phyloP scores from a whole-genome alignment of 2,329 filamentous ascomycete genomes.

The Cercospora brassicicola region DNA sequence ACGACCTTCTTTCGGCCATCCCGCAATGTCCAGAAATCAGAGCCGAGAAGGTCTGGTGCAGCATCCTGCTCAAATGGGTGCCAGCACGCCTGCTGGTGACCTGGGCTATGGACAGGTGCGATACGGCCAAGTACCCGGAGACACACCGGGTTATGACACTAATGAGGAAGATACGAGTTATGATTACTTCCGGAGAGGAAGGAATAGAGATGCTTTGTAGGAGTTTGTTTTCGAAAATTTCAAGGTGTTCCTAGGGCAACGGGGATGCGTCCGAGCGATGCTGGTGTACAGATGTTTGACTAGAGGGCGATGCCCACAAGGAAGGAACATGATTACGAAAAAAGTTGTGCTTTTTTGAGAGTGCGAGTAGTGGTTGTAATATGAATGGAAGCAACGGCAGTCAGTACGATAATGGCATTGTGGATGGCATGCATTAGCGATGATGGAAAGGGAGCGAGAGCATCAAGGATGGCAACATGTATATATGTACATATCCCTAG shows the following conservation, averaged over 20 bases:
- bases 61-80: constrained; percentile 23
- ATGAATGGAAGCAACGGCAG: not conserved
- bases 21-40: constrained; percentile 23
- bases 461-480: no score
- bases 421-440: not conserved
- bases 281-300: not conserved
- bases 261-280: not conserved
- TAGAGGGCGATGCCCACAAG: not conserved
- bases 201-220: constrained; percentile 20
- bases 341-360: not conserved
- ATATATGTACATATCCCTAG: not conserved
- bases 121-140: constrained; percentile 27
- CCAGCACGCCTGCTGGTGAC: constrained; percentile 20
- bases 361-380: not conserved
- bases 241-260: not conserved
- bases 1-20: constrained; percentile 15
- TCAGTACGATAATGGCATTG: not conserved
- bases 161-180: constrained; percentile 42
- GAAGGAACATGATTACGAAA: not conserved
- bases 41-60: constrained; percentile 27
- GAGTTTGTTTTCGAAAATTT: not conserved
- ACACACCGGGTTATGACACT: constrained; percentile 34
- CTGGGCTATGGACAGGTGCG: constrained; percentile 36
- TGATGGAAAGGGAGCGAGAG: not conserved
- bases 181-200: constrained; percentile 42